Percentiles rank a stretch among this genome's conserved stretches.
Conservation (phyloP, 805 yeast genomes). For the Lipomyces mesembrius region DNA sequence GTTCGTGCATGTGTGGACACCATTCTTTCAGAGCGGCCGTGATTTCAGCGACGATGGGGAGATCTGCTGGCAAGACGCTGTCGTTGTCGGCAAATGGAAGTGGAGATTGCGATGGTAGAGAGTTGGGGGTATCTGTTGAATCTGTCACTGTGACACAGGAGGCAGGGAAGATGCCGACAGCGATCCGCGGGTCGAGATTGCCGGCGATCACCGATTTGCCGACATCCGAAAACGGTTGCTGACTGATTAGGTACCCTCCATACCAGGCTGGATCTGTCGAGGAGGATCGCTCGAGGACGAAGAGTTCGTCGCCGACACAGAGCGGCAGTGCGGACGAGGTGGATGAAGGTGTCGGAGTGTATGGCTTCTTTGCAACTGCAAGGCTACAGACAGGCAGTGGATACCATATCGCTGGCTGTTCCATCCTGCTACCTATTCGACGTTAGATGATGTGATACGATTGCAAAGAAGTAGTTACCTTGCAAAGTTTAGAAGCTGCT, state of each 20-base stretch:
- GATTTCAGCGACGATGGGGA: constrained; percentile 40
- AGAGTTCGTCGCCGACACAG: constrained; percentile 70
- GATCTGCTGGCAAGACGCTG: constrained; percentile 5
- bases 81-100: constrained; percentile 33
- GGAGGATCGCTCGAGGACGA: constrained; percentile 65
- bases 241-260: constrained; percentile 71
- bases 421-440: not conserved
- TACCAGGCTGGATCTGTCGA: constrained; percentile 63
- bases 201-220: constrained; percentile 28
- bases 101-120: constrained; percentile 40
- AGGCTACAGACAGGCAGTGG: constrained; percentile 19
- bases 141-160: constrained; percentile 23
- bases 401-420: not conserved
- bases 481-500: not conserved
- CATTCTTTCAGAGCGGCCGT: constrained; percentile 44
- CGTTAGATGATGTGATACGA: not conserved
- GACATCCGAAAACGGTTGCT: constrained; percentile 53
- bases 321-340: constrained; percentile 24
- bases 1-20: constrained; percentile 42
- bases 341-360: constrained; percentile 13
- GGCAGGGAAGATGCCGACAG: constrained; percentile 43
- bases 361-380: constrained; percentile 27
- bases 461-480: not conserved
- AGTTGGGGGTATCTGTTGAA: not conserved
- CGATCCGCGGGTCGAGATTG: constrained; percentile 39